Percentiles rank a stretch among this genome's conserved stretches.
Conservation (phyloP, 2,329 filamentous ascomycete genomes). For the Eutypa lata region DNA sequence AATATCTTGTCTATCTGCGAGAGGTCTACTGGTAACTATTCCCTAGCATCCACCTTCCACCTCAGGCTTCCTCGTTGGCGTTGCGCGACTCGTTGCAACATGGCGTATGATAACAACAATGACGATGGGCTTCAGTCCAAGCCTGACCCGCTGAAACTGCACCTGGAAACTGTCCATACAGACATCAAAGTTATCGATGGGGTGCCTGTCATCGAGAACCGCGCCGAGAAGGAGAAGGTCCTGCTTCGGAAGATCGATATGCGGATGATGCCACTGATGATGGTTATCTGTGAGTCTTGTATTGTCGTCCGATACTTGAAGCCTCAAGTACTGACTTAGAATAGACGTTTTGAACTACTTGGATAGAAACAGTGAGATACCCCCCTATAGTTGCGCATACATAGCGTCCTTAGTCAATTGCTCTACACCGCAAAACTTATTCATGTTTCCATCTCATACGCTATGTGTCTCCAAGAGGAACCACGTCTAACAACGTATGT, state of each 20-base stretch:
- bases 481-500: too few relatives aligned
- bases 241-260: constrained; percentile 3
- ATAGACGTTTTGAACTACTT: not conserved
- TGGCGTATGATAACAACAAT: not conserved
- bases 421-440: too few relatives aligned
- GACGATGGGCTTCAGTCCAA: not conserved
- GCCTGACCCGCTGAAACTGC: too few relatives aligned
- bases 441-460: too few relatives aligned
- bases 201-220: constrained; percentile 1
- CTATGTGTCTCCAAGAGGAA: too few relatives aligned
- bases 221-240: constrained; percentile 1
- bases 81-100: not conserved
- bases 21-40: too few relatives aligned
- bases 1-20: too few relatives aligned
- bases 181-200: constrained; percentile 4
- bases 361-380: not conserved
- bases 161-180: not conserved
- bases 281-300: constrained; percentile 2
- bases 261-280: constrained; percentile 4
- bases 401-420: too few relatives aligned
- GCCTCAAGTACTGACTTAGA: not conserved
- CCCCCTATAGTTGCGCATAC: too few relatives aligned
- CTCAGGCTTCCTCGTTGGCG: too few relatives aligned
- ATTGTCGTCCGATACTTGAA: not conserved
- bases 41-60: too few relatives aligned